These are phyloP conservation scores for Cystofilobasidium bisporidii DNA, from an alignment of 768 basidiomycete genomes.

Conservation along the genomic window DNA sequence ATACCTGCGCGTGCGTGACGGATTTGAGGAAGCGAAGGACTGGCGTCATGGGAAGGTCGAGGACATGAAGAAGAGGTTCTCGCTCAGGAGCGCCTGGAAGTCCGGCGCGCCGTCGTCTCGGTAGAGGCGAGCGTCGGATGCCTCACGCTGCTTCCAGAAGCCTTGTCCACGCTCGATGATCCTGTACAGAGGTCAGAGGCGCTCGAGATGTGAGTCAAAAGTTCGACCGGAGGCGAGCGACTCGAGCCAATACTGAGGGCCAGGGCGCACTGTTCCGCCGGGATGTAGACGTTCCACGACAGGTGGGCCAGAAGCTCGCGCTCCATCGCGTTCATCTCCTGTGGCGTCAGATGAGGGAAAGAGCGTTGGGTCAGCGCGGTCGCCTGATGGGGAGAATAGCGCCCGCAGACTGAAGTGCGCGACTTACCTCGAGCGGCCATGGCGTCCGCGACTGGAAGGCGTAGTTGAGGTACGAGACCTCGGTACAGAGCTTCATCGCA, in stretches of 20 bases:
- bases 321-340: slow-evolving; percentile 25
- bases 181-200: neutral
- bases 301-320: slow-evolving; percentile 13
- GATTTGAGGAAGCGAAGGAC: too few relatives aligned
- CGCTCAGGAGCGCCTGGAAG: neutral
- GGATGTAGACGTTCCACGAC: slow-evolving; percentile 10
- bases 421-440: too few relatives aligned
- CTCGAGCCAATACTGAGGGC: too few relatives aligned
- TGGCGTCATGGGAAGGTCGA: too few relatives aligned
- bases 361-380: too few relatives aligned
- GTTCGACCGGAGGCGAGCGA: neutral
- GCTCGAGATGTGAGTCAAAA: neutral
- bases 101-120: slow-evolving; percentile 17
- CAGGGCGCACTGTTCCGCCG: slow-evolving; percentile 34
- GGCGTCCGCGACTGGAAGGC: too few relatives aligned
- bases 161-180: slow-evolving; percentile 6
- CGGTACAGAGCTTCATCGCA: slow-evolving; percentile 6
- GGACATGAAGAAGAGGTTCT: slow-evolving; percentile 21
- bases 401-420: neutral
- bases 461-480: slow-evolving; percentile 4
- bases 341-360: neutral
- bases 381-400: slow-evolving; percentile 7
- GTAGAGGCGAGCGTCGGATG: neutral
- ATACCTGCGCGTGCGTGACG: too few relatives aligned
- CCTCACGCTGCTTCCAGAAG: neutral